Evolutionary conservation across 805 yeast species (phyloP), one percentile per base, ranked within the genome.

Genomic region (Komagataella populi): DNA sequence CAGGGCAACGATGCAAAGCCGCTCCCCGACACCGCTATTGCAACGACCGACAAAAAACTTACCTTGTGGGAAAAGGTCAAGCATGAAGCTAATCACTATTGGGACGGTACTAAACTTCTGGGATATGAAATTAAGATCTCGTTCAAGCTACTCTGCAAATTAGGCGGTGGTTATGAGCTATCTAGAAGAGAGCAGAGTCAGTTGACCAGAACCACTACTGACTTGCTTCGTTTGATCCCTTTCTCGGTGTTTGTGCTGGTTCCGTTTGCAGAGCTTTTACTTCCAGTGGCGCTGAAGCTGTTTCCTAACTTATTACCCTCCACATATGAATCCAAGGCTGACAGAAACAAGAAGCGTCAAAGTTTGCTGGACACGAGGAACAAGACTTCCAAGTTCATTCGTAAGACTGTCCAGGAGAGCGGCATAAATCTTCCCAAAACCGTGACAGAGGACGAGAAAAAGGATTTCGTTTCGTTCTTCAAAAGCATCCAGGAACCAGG

Each of bases 271-370:
- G 98, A 91, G 67, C 71, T 91, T 51, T 73, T 91, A 55, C 72
- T 91, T 49, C 98, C 98, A 0, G 69, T 91, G 30, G 96, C 96
- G 1, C 71, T 91, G 56, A 86, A 86, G 65, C 57, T 91, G 10
- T 91, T 91, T 80, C 98, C 98, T 60, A 87, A 87, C 64, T 67
- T 91, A 58, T 73, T 91, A 55, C 99, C 99, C 23, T 87, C 96
- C 22, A 93, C 98, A 7, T 91, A 87, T 66, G 89, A 84, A 63
- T 76, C 83, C 6, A 72, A 72, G 47, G 64, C 63, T 16, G 85
- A 78, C 52, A 77, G 73, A 57, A 83, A 81, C 56, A 72, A 76
- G 60, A 81, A 82, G 61, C 57, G 67, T 48, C 68, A 70, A 48
- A 69, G 73, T 55, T 67, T 85, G 54, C 71, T 84, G 52, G 77